Conservation (phyloP, 2,329 filamentous ascomycete genomes). For the Colletotrichum sp. region DNA sequence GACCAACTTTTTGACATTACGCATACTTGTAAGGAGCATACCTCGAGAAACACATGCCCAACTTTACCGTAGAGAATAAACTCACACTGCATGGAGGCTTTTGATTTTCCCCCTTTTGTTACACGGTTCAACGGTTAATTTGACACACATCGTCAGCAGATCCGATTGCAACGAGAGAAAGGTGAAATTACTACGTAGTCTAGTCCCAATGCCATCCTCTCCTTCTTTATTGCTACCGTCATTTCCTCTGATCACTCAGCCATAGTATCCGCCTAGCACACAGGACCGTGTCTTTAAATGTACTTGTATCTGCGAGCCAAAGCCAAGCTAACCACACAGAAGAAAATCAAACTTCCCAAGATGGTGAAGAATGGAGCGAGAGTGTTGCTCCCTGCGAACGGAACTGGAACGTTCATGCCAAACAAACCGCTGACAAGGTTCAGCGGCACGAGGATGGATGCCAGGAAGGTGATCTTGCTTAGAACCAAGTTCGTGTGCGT, state of each 20-base stretch:
- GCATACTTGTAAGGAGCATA: background rate
- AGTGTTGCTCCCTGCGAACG: constrained; percentile 59
- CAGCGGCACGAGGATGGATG: constrained; percentile 93
- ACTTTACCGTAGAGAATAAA: background rate
- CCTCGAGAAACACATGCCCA: background rate
- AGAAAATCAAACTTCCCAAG: constrained; percentile 55
- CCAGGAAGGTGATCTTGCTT: constrained; percentile 93
- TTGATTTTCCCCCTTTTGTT: background rate
- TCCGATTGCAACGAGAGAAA: background rate
- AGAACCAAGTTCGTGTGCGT: constrained; percentile 88
- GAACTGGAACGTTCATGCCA: constrained; percentile 85
- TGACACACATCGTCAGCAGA: background rate
- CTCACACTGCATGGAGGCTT: background rate
- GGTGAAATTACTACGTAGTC: background rate
- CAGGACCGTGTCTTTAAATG: constrained; percentile 39
- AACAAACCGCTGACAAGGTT: constrained; percentile 90
- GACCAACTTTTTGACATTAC: background rate
- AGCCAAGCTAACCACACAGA: constrained; percentile 52
- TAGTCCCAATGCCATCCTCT: background rate
- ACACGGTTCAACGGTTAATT: background rate
- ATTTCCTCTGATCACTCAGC: background rate
- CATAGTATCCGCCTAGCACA: background rate
- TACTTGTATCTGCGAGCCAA: constrained; percentile 50
- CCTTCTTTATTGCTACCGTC: background rate
- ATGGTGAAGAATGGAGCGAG: constrained; percentile 62